Evolutionary conservation across 2,329 filamentous ascomycete genomes (phyloP).

Genomic region (Penicillium glabrum): DNA sequence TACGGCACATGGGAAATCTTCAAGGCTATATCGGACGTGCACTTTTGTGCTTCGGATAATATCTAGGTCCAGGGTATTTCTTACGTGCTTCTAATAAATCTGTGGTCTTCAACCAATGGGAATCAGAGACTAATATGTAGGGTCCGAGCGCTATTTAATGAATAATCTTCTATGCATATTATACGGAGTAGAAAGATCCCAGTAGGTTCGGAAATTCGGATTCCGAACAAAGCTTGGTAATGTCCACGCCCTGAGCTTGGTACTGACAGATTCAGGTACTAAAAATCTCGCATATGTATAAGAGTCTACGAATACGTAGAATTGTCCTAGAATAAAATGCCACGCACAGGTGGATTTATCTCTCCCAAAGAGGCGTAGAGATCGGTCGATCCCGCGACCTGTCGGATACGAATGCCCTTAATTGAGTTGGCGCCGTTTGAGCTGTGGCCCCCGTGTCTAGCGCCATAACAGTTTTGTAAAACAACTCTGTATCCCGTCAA

Average conservation of each 20-base stretch:
- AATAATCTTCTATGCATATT: background rate
- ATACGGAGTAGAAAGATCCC: background rate
- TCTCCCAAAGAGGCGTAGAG: constrained; percentile 8
- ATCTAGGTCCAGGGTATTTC: background rate
- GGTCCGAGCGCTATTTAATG: background rate
- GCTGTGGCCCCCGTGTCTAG: background rate
- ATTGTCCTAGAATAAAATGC: background rate
- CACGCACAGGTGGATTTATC: constrained; percentile 3
- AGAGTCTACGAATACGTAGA: background rate
- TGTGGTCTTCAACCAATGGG: background rate
- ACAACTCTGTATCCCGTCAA: background rate
- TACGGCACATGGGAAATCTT: too few species aligned
- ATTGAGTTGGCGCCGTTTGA: constrained; percentile 16
- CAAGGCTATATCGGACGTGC: too few species aligned
- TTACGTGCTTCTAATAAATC: background rate
- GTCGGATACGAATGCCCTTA: constrained; percentile 14
- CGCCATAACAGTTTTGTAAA: background rate
- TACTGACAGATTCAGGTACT: background rate
- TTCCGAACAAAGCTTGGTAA: background rate
- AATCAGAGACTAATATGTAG: background rate
- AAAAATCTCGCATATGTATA: background rate
- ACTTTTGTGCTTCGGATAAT: background rate
- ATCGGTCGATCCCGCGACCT: constrained; percentile 8
- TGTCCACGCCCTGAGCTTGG: background rate
- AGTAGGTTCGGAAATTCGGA: background rate